Conservation (phyloP, 2,329 filamentous ascomycete species). For the Lasiodiplodia citricola region DNA sequence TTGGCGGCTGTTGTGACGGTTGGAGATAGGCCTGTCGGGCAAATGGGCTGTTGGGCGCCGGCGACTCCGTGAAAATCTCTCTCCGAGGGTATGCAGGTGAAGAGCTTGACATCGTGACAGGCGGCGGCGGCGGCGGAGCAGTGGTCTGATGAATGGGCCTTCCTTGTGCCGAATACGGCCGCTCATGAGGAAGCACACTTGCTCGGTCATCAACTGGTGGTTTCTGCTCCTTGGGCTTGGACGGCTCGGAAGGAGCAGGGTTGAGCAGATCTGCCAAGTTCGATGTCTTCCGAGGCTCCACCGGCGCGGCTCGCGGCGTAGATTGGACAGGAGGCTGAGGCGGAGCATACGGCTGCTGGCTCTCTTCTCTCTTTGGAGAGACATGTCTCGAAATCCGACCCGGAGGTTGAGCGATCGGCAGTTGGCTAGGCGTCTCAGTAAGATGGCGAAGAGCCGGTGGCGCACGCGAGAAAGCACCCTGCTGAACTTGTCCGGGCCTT, state of each 20-base stretch:
- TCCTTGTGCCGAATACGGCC: constrained; percentile 22
- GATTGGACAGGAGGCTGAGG: constrained; percentile 11
- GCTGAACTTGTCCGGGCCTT: constrained; percentile 37
- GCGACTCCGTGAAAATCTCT: constrained; percentile 15
- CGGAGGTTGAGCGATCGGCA: constrained; percentile 28
- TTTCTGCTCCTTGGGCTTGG: constrained; percentile 20
- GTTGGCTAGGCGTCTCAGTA: constrained; percentile 34
- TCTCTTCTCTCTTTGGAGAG: constrained; percentile 23
- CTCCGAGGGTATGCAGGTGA: constrained; percentile 19
- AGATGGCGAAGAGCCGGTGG: constrained; percentile 33
- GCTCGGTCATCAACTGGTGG: constrained; percentile 8
- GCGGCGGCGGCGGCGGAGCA: constrained; percentile 4
- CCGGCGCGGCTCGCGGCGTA: constrained; percentile 33
- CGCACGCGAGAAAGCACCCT: constrained; percentile 27
- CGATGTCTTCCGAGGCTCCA: constrained; percentile 38
- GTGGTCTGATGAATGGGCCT: constrained; percentile 16
- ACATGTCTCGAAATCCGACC: constrained; percentile 6
- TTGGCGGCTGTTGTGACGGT: constrained; percentile 11
- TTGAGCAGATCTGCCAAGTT: constrained; percentile 47
- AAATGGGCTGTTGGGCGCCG: constrained; percentile 17
- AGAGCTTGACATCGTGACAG: constrained; percentile 12
- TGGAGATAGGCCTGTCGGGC: constrained; percentile 10
- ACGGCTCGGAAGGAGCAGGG: constrained; percentile 28
- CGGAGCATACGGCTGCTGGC: constrained; percentile 9
- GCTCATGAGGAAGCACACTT: constrained; percentile 20